Base-by-base conservation (phyloP, 179 eudicot genomes). In the Carnegiea gigantea region DNA sequence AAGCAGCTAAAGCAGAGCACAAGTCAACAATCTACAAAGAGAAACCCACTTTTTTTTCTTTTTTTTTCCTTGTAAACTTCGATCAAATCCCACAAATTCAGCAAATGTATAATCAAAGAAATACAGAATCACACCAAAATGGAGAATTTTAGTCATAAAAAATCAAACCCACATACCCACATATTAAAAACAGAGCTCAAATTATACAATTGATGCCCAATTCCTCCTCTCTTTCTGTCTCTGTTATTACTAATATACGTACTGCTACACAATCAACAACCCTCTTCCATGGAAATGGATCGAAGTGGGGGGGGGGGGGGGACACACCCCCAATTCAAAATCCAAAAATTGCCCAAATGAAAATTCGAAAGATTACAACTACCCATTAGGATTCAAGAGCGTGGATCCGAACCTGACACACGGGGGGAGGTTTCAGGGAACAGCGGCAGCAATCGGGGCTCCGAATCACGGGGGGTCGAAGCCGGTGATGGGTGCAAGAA, bases 401-500 rank as follows among this genome's bases (percentile, higher is more conserved):
- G 15, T 33, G 83, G 75, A 72, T 84, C 62, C 78, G 89, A 85
- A 81, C 90, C 90, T 80, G 96, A 86, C 46, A 86, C 83, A 54
- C 86, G 75, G 0, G 98, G 95, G 1, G 97, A 94, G 0, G 90
- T 87, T 18, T 90, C 86, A 21, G 98, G 98, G 78, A 94, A 94
- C 82, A 94, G 64, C 0, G 98, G 95, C 70, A 94, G 83, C 21
- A 94, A 88, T 9, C 92, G 89, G 82, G 93, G 97, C 89, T 94
- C 93, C 70, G 91, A 80, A 23, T 91, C 97, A 21, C 92, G 86
- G 26, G 96, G 92, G 0, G 92, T 90, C 38, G 80, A 86, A 43
- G 80, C 87, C 24, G 98, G 97, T 13, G 97, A 93, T 23, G 94
- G 97, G 38, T 95, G 97, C 74, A 95, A 83, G 70, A 82, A 95